These are phyloP conservation scores for Botrytis cinerea DNA, from an alignment of 2,329 filamentous ascomycete genomes.

Conservation along the genomic window DNA sequence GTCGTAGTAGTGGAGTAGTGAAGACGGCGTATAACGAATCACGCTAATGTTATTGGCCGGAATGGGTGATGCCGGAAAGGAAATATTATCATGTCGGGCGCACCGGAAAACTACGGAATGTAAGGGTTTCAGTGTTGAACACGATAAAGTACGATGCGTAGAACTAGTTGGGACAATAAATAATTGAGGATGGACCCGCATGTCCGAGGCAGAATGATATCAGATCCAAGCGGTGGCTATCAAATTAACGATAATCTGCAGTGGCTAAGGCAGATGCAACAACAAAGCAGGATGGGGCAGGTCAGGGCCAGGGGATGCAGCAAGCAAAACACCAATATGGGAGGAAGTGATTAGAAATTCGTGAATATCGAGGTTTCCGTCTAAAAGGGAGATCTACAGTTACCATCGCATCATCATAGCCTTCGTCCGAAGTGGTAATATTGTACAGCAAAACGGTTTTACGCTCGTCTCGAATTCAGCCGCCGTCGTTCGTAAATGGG, in stretches of 20 bases:
- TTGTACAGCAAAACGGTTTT: background rate
- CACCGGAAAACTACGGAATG: conserved; percentile 23
- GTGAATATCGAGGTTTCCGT: background rate
- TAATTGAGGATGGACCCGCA: conserved; percentile 2
- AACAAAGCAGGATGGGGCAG: background rate
- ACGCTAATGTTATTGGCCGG: conserved; percentile 24
- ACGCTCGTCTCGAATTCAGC: background rate
- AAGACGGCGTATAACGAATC: conserved; percentile 21
- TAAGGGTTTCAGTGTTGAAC: conserved; percentile 13
- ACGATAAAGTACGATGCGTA: conserved; percentile 3
- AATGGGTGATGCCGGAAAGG: conserved; percentile 25
- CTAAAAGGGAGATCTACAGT: background rate
- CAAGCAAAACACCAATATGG: background rate
- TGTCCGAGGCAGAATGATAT: conserved; percentile 8
- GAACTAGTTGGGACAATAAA: background rate
- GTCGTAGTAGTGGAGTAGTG: conserved; percentile 21
- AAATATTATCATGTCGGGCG: conserved; percentile 14
- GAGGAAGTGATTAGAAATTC: background rate
- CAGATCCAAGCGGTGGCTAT: conserved; percentile 4
- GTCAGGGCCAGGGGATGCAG: background rate
- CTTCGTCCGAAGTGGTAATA: background rate
- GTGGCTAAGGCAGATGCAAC: background rate
- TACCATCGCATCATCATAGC: background rate
- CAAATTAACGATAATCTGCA: conserved; percentile 4
- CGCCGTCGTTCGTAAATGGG: background rate